A percentile compares a stretch with the other conserved stretches of the same genome.
These are phyloP conservation scores for Globisporangium uncinulatum DNA, from an alignment of 352 stramenopile genomes.

Conservation along the genomic window DNA sequence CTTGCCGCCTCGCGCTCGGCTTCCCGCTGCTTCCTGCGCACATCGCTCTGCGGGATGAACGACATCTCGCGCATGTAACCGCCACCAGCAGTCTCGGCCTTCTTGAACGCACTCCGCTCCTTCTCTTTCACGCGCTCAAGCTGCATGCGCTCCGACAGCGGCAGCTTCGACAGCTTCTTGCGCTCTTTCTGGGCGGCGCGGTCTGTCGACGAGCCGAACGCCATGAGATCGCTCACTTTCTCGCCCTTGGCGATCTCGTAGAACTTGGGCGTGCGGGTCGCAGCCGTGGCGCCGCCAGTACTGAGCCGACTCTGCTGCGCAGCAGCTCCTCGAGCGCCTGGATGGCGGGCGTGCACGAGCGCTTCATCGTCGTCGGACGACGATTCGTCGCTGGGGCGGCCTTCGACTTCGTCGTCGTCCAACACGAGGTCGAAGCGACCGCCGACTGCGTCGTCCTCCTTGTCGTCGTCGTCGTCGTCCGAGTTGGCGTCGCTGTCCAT, in stretches of 20 bases:
- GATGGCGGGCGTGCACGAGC: conserved; percentile 7
- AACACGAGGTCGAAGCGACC: conserved; percentile 69
- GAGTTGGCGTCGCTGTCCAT: conserved; percentile 89
- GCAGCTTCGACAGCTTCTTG: conserved; percentile 73
- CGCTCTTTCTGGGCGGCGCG: conserved; percentile 66
- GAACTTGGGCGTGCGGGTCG: conserved; percentile 67
- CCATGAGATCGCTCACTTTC: conserved; percentile 75
- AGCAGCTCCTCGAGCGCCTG: not conserved
- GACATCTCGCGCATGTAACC: conserved; percentile 85
- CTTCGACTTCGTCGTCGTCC: conserved; percentile 54
- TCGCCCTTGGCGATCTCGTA: conserved; percentile 84
- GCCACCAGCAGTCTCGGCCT: conserved; percentile 63
- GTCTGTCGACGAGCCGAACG: conserved; percentile 65
- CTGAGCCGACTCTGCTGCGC: conserved; percentile 7
- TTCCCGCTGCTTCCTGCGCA: conserved; percentile 53
- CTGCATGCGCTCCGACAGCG: conserved; percentile 68
- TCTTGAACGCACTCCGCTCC: conserved; percentile 80
- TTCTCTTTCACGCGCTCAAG: conserved; percentile 69
- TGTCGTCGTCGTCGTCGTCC: conserved; percentile 51
- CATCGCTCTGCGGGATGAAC: conserved; percentile 61
- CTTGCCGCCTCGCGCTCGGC: conserved; percentile 17
- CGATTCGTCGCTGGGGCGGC: conserved; percentile 61
- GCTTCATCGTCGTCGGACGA: conserved; percentile 48
- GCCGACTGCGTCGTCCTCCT: conserved; percentile 41
- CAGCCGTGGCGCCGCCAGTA: not conserved